Evolutionary conservation across 2,329 filamentous ascomycete genomes (phyloP).

Genomic region (Remersonia thermophila): DNA sequence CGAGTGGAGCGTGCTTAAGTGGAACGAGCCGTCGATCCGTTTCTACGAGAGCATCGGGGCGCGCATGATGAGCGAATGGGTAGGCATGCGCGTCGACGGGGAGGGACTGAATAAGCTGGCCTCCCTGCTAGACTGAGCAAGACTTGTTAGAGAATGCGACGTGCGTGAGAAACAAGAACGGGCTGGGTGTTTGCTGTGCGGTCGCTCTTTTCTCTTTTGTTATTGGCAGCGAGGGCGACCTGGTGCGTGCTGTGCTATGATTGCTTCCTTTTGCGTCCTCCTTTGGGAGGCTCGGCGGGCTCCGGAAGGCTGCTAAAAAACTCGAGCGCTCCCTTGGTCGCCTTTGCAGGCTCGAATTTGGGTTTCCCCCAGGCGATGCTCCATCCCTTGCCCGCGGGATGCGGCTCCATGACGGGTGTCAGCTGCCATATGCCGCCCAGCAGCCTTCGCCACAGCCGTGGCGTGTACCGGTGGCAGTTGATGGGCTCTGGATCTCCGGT

Average conservation of each 20-base stretch:
- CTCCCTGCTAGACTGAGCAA: conserved; percentile 24
- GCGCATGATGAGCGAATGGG: conserved; percentile 55
- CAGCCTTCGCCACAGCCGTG: conserved; percentile 34
- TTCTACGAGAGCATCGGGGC: conserved; percentile 72
- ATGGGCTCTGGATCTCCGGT: conserved; percentile 21
- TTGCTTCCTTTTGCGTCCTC: not conserved
- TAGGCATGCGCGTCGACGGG: conserved; percentile 62
- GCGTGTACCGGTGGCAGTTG: conserved; percentile 24
- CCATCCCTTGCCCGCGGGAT: conserved; percentile 16
- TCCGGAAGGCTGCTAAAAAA: conserved; percentile 37
- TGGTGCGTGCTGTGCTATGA: no score
- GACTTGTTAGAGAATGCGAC: no score
- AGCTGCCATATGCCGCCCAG: conserved; percentile 35
- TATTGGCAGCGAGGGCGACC: no score
- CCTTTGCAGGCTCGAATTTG: conserved; percentile 18
- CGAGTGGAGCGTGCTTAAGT: conserved; percentile 86
- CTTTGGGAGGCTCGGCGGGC: not conserved
- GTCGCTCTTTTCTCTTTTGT: no score
- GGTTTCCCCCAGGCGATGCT: conserved; percentile 35
- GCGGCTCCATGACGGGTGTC: conserved; percentile 29
- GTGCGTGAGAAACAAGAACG: no score
- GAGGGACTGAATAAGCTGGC: conserved; percentile 51
- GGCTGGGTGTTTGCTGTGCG: no score
- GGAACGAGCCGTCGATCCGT: conserved; percentile 81
- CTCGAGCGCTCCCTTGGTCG: conserved; percentile 24